Base-by-base conservation (phyloP, 31 red algal genomes). In the Endocladia muricata region DNA sequence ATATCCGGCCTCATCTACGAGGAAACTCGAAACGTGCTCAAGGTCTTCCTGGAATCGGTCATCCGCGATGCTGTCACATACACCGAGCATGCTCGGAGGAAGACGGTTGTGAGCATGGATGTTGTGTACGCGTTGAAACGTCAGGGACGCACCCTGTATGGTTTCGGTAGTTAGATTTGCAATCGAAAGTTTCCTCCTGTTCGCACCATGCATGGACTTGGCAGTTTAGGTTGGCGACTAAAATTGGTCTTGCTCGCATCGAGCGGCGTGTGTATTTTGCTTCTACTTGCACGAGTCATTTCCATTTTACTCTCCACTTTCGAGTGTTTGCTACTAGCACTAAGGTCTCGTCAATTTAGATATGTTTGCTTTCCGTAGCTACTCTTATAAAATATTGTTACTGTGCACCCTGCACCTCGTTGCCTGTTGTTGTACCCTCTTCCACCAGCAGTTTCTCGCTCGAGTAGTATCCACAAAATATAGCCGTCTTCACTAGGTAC, bases 1-100 rank as follows among this genome's bases (percentile, higher is more conserved):
- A 98, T 98, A 75, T 93, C 88, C 3, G 96, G 96, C 0, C 86
- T 98, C 33, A 95, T 98, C 78, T 98, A 98, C 29, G 96, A 98
- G 70, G 96, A 98, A 84, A 98, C 92, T 11, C 87, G 96, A n/a
- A 94, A 94, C 72, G 96, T 98, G 2, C 96, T 98, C 77, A 94
- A 90, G 88, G 88, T 94, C 22, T 98, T 98, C 83, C 88, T 98
- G 42, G 96, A 98, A 77, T 70, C 56, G 6, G 83, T 94, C 51
- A 98, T 98, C 73, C 81, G 88, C 56, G 96, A 98, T 72, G 74
- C 96, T 30, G 91, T 98, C 5, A 98, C 96, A 2, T 95, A 98
- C 81, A 98, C 92, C 33, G 96, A 98, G 88, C 91, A 95, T 76
- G 92, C 86, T 21, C 88, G 89, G 70, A 79, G 96, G 55, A 98